These are phyloP conservation scores for Strigomonas galati DNA, from an alignment of 208 protist genomes.

Conservation along the genomic window DNA sequence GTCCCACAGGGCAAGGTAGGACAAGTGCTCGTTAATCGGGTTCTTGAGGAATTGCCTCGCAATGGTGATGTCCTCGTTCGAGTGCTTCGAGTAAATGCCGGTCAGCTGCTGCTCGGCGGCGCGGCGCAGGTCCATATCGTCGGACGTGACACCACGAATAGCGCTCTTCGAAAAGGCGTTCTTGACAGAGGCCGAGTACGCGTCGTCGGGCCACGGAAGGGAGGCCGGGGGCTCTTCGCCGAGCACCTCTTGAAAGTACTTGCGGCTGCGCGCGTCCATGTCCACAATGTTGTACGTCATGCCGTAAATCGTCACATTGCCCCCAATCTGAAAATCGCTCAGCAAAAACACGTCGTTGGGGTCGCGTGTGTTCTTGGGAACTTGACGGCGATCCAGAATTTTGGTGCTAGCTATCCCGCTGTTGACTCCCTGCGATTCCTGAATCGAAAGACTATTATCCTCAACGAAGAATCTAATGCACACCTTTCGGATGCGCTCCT, in stretches of 20 bases:
- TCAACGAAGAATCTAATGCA: constrained; percentile 72
- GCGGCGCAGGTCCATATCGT: constrained; percentile 87
- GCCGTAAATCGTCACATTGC: constrained; percentile 62
- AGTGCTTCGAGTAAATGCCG: constrained; percentile 87
- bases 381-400: constrained; percentile 77
- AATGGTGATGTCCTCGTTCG: constrained; percentile 78
- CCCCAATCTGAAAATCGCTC: constrained; percentile 75
- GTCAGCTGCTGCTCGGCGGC: constrained; percentile 79
- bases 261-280: constrained; percentile 73
- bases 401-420: constrained; percentile 64
- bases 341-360: constrained; percentile 50
- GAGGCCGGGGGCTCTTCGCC: constrained; percentile 35
- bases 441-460: constrained; percentile 79
- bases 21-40: constrained; percentile 84
- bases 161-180: constrained; percentile 20
- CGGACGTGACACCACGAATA: constrained; percentile 58
- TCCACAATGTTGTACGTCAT: constrained; percentile 75
- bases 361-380: constrained; percentile 51
- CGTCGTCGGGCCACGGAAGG: constrained; percentile 42
- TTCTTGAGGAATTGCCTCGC: constrained; percentile 86
- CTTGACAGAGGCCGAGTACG: constrained; percentile 28
- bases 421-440: constrained; percentile 65
- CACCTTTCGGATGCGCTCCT: constrained; percentile 63
- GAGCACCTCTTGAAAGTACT: constrained; percentile 59
- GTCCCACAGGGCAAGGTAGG: constrained; percentile 87